A percentile compares a stretch with the other conserved stretches of the same genome.
Conservation (phyloP, 139 green algal species). For the Raphidocelis subcapitata region DNA sequence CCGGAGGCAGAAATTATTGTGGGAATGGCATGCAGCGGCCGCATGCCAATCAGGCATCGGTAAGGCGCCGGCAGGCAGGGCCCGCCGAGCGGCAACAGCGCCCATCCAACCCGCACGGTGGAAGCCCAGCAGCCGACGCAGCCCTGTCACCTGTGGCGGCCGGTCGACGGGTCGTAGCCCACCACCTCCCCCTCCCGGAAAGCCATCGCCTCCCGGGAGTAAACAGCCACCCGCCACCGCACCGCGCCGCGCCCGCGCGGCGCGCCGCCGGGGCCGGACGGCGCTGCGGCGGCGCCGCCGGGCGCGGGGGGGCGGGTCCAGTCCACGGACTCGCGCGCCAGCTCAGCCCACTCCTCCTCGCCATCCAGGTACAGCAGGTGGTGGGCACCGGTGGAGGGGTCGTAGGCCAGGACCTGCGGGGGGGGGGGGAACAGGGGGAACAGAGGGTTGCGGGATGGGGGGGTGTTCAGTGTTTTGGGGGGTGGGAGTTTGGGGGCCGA, state of each 20-base stretch:
- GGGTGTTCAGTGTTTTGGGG: no score
- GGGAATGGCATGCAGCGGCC: background rate
- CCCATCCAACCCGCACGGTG: background rate
- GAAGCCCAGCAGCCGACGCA: background rate
- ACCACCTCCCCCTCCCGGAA: constrained; percentile 49
- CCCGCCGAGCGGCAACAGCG: background rate
- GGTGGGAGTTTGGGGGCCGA: no score
- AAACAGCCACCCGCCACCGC: constrained; percentile 72
- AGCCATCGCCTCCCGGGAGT: constrained; percentile 50
- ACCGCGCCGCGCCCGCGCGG: constrained; percentile 38
- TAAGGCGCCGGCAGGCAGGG: background rate
- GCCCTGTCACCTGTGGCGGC: constrained; percentile 35
- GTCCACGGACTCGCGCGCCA: constrained; percentile 48
- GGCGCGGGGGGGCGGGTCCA: constrained; percentile 20
- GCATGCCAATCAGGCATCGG: background rate
- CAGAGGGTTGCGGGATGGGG: no score
- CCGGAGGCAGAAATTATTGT: background rate
- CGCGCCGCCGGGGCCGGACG: no score
- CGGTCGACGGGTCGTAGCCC: constrained; percentile 43
- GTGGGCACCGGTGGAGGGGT: constrained; percentile 3
- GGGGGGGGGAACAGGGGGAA: no score
- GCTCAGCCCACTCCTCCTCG: constrained; percentile 73
- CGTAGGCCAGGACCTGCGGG: no score
- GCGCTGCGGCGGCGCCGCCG: no score
- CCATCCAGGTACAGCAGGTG: constrained; percentile 65